A percentile compares a stretch with the other conserved stretches of the same genome.
These are phyloP conservation scores for Coniosporium uncinatum DNA, from an alignment of 2,329 filamentous ascomycete species.

Conservation along the genomic window DNA sequence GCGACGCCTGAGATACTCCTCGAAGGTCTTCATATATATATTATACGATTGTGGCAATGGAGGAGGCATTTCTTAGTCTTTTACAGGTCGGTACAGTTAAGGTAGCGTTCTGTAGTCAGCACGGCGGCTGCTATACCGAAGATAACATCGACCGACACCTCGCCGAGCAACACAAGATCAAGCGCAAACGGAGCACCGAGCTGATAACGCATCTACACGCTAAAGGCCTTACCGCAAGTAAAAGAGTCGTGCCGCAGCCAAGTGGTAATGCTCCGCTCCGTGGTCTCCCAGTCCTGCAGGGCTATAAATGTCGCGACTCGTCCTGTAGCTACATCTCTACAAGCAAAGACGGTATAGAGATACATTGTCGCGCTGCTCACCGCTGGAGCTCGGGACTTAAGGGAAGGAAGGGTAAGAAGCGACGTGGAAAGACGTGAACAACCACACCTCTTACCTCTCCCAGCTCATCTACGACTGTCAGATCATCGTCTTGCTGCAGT, in stretches of 20 bases:
- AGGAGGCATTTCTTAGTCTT: not conserved
- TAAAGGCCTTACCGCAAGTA: not conserved
- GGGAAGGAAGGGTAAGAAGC: too few species aligned
- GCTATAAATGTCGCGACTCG: not conserved
- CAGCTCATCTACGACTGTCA: not conserved
- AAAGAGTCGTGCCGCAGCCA: too few species aligned
- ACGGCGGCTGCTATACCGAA: not conserved
- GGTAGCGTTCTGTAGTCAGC: not conserved
- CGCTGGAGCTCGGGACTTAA: too few species aligned
- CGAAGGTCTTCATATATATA: not conserved
- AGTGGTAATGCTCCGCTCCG: not conserved
- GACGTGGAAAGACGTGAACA: not conserved
- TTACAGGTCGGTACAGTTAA: not conserved
- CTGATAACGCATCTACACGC: not conserved
- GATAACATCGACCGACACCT: not conserved
- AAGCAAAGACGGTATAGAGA: not conserved
- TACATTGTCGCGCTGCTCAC: not conserved
- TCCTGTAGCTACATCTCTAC: not conserved
- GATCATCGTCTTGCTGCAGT: not conserved
- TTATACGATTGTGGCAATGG: not conserved
- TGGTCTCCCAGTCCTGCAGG: not conserved
- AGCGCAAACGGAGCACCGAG: not conserved
- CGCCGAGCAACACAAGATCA: not conserved
- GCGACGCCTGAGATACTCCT: too few species aligned
- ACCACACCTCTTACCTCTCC: not conserved